Percentiles rank a stretch among this genome's conserved stretches.
phyloP scores from a whole-genome alignment of 192 early-diverging fungal species.

The Mortierella antarctica region DNA sequence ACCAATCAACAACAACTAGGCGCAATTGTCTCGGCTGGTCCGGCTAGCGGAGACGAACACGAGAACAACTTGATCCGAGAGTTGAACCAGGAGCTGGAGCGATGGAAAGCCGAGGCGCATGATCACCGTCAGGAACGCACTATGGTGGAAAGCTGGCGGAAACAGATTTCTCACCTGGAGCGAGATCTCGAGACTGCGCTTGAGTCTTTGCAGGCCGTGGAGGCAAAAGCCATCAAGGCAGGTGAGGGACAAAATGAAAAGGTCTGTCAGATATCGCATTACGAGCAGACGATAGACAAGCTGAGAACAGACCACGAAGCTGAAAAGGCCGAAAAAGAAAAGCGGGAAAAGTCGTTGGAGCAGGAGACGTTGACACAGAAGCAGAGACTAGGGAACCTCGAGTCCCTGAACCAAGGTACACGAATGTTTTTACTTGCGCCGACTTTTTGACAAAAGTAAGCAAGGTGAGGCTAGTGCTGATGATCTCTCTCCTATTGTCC shows the following conservation, averaged over 20 bases:
- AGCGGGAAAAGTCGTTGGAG: constrained; percentile 6
- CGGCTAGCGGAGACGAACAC: not conserved
- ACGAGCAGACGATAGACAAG: constrained; percentile 7
- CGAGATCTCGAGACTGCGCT: constrained; percentile 42
- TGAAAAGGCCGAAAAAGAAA: constrained; percentile 8
- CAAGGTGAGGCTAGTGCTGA: no score
- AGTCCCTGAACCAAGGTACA: constrained; percentile 28
- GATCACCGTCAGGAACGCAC: constrained; percentile 10
- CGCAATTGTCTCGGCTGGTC: no score
- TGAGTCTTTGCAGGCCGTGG: constrained; percentile 28
- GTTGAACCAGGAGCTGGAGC: constrained; percentile 35
- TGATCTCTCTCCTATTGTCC: no score
- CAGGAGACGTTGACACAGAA: not conserved
- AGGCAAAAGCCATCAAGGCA: constrained; percentile 21
- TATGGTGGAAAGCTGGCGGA: constrained; percentile 13
- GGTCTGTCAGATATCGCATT: not conserved
- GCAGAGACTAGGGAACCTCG: constrained; percentile 4
- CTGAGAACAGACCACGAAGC: constrained; percentile 15
- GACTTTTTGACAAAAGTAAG: no score
- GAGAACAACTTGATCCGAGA: constrained; percentile 8
- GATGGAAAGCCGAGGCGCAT: constrained; percentile 26
- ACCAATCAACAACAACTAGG: no score
- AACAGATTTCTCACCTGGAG: constrained; percentile 41
- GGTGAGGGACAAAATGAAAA: constrained; percentile 6
- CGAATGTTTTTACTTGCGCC: no score